phyloP scores from a whole-genome alignment of 108 stramenopile species.

The Skeletonema potamos region DNA sequence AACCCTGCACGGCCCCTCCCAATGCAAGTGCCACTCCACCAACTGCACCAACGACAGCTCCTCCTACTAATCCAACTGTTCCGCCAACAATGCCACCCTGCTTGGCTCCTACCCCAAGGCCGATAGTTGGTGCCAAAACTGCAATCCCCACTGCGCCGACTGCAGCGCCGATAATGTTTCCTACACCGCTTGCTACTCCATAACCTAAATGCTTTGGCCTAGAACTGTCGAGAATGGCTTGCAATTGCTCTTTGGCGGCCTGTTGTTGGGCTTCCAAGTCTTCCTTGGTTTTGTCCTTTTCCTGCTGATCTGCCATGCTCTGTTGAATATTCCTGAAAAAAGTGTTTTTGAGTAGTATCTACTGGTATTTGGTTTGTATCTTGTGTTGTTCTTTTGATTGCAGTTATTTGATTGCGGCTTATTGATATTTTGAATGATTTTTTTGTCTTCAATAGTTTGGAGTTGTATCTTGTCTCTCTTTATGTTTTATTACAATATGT shows the following conservation, averaged over 20 bases:
- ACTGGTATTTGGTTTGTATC: neutral
- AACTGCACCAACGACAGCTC: constrained; percentile 55
- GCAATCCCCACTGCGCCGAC: constrained; percentile 74
- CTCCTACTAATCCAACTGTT: constrained; percentile 42
- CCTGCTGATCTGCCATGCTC: neutral
- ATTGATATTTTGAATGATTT: too few relatives aligned
- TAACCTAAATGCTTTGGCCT: constrained; percentile 37
- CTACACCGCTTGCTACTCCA: constrained; percentile 48
- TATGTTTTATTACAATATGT: too few relatives aligned
- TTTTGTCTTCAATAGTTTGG: too few relatives aligned
- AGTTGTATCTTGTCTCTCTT: too few relatives aligned
- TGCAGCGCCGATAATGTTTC: constrained; percentile 64
- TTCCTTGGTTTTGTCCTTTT: constrained; percentile 26
- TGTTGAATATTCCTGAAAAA: too few relatives aligned
- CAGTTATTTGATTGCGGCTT: too few relatives aligned
- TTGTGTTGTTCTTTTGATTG: neutral
- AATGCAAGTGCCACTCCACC: constrained; percentile 53
- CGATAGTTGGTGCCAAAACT: constrained; percentile 53
- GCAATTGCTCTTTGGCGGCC: constrained; percentile 40
- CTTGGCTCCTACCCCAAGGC: constrained; percentile 12
- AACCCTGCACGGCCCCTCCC: constrained; percentile 51
- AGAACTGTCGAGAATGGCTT: constrained; percentile 28
- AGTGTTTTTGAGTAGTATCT: too few relatives aligned
- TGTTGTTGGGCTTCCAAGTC: constrained; percentile 48
- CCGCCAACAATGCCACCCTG: constrained; percentile 41